Evolutionary conservation across 176 grass and related monocot species (phyloP), one percentile per base, ranked within the genome.

Genomic region (Musa troglodytarum): DNA sequence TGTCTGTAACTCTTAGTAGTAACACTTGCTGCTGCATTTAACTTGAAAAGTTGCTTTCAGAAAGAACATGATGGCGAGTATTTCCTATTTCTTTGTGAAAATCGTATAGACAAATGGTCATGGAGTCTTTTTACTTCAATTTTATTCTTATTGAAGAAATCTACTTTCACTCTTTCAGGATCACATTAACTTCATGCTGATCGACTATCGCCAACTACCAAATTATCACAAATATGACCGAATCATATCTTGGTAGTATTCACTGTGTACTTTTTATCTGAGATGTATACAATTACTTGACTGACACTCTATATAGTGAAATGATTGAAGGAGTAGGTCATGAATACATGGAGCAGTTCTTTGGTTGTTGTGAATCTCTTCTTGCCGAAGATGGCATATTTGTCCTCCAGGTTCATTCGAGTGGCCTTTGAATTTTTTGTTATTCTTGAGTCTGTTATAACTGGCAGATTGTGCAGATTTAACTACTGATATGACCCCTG

Each of bases 251-350:
- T 96, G 90, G 93, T 93, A 90, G 16, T 63, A 23, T 63, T 59
- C 13, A 50, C 43, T 28, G 23, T 55, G 26, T 49, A n/a, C 6
- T 53, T 49, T 63, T 73, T 54, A 16, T 68, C 17, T 19, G 22
- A 54, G 34, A n/a, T 34, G 77, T 77, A 17, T 11, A 26, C 51
- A 23, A 9, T 17, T 71, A 6, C 10, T 77, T 16, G 20, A 43
- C 65, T 12, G 50, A 63, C 54, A 50, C 1, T 73, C 53, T 71
- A 69, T 78, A 20, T 68, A 92, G 93, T 21, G 89, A 86, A 81
- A 96, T 90, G 93, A 92, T 96, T 21, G 93, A 96, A 88, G 89
- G 53, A 34, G 93, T 92, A 21, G 89, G 89, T 17, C 93, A 92
- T 52, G 89, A 92, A 83, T 96, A 92, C 74, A 83, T 96, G 83